Percentiles rank a stretch among this genome's conserved stretches.
phyloP scores from a whole-genome alignment of 176 grass and related monocot species.

The Oryza coarctata region DNA sequence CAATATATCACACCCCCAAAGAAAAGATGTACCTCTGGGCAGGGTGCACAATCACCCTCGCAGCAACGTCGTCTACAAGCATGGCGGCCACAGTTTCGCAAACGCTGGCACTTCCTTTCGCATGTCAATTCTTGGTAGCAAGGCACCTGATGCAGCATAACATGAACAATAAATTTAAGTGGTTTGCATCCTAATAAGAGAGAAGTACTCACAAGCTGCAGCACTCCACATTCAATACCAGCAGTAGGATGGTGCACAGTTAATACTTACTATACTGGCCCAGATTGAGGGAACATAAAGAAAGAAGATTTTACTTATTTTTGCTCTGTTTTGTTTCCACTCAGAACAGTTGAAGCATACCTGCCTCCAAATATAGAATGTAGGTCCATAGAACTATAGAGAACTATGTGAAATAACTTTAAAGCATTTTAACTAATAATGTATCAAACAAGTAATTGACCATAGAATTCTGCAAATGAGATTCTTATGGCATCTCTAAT shows the following conservation, averaged over 20 bases:
- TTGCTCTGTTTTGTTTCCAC: slow-evolving; percentile 20
- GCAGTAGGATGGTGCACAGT: not conserved
- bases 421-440: not conserved
- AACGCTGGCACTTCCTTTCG: slow-evolving; percentile 86
- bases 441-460: not conserved
- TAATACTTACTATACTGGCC: not conserved
- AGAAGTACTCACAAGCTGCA: not conserved
- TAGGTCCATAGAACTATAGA: not conserved
- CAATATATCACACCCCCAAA: not conserved
- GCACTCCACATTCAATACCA: not conserved
- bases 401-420: not conserved
- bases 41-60: slow-evolving; percentile 74
- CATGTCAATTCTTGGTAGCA: slow-evolving; percentile 99
- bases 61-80: slow-evolving; percentile 92
- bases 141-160: slow-evolving; percentile 67
- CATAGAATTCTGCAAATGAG: not conserved
- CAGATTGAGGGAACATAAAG: slow-evolving; percentile 1
- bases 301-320: not conserved
- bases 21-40: slow-evolving; percentile 60
- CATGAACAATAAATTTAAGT: slow-evolving; percentile 5
- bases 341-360: slow-evolving; percentile 6
- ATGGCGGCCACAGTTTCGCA: slow-evolving; percentile 79
- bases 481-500: not conserved
- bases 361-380: not conserved
- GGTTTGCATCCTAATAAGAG: slow-evolving; percentile 13